Base-by-base conservation (phyloP, 176 grass and related monocot genomes). In the Phoenix dactylifera region DNA sequence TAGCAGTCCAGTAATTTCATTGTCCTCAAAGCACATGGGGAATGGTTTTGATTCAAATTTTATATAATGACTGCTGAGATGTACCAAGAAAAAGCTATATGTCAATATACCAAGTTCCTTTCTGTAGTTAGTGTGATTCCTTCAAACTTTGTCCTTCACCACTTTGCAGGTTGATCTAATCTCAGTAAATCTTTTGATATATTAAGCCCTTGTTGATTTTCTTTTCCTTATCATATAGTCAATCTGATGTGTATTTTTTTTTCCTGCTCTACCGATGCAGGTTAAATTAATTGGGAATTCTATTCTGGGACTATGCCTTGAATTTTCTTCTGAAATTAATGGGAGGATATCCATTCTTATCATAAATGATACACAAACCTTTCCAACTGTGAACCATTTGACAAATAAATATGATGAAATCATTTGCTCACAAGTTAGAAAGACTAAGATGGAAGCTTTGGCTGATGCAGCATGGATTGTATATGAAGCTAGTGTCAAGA, bases 271-370 rank as follows among this genome's bases (percentile, higher is more conserved):
- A 44, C 3, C 20, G 44, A 61, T 87, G 57, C 77, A 96, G 92
- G 65, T 72, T 62, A 85, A 72, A 70, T 74, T 53, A 62, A 78
- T 73, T 62, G 72, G 59, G 63, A 67, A 72, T 65, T 90, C 74
- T 73, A 52, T 30, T 32, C 3, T 96, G 54, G 92, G 75, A 55
- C 51, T 96, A 26, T 73, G 72, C 44, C 65, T 96, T 22, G 78
- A 96, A 63, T 80, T 96, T 51, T 80, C 55, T 63, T 80, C 71
- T 24, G 48, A 64, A 65, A 70, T 57, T 24, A 68, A 72, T 24
- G 65, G 52, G 58, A 32, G 39, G 72, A 74, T 51, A 29, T 74
- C 75, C 49, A 60, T 82, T 79, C 77, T 96, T 60, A 58, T 96
- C 53, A 60, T 86, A 15, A 51, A 85, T 52, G 75, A 90, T 63